phyloP scores from a whole-genome alignment of 2,329 filamentous ascomycete species.

The Epichloe gansuensis region DNA sequence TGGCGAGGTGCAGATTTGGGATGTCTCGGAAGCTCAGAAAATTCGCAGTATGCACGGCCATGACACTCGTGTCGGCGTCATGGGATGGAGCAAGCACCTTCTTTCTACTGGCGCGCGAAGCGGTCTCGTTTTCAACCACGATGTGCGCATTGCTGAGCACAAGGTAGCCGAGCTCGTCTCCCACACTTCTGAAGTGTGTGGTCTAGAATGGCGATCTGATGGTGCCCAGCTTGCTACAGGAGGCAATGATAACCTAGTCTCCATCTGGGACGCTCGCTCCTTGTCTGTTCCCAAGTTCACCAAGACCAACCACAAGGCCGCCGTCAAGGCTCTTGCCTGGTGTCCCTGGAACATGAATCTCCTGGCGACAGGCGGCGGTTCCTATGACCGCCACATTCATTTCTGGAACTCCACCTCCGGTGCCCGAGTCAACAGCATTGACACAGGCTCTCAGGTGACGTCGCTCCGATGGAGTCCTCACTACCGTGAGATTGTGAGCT shows the following conservation, averaged over 20 bases:
- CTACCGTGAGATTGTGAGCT: constrained; percentile 97
- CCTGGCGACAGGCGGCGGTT: constrained; percentile 89
- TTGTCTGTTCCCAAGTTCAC: constrained; percentile 93
- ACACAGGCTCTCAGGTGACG: constrained; percentile 95
- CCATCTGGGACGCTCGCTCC: constrained; percentile 96
- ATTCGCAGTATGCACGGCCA: constrained; percentile 98
- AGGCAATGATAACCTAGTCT: constrained; percentile 97
- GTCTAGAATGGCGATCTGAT: constrained; percentile 93
- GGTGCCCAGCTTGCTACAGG: constrained; percentile 94
- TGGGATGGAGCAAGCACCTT: constrained; percentile 99
- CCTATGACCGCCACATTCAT: constrained; percentile 95
- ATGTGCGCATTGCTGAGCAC: constrained; percentile 94
- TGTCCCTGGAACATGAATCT: constrained; percentile 98
- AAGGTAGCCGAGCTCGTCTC: constrained; percentile 95
- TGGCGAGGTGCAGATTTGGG: constrained; percentile 98
- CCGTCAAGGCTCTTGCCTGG: constrained; percentile 96
- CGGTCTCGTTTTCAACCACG: constrained; percentile 95
- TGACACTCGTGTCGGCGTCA: constrained; percentile 89
- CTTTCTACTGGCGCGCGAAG: constrained; percentile 90
- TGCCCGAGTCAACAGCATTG: constrained; percentile 96
- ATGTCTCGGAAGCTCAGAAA: constrained; percentile 88
- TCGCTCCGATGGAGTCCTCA: constrained; percentile 91
- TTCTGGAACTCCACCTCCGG: constrained; percentile 99
- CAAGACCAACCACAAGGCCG: constrained; percentile 98
- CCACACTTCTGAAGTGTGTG: constrained; percentile 95